These are phyloP conservation scores for Hemileccinum impolitum DNA, from an alignment of 768 basidiomycete species.

Conservation along the genomic window DNA sequence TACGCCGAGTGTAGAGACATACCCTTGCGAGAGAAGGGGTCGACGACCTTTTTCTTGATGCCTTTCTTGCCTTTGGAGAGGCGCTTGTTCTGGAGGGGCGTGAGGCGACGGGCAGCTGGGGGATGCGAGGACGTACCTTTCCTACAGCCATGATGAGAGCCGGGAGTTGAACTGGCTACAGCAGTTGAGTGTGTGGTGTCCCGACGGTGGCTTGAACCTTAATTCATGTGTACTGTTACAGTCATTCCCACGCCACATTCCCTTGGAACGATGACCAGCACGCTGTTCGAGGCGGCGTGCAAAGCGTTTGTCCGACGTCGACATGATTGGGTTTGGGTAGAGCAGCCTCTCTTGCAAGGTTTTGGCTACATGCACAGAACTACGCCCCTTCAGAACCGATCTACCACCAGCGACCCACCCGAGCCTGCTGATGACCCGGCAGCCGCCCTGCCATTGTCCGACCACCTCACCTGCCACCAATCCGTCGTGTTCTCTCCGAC, in stretches of 20 bases:
- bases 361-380: conserved; percentile 49
- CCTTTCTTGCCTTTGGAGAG: conserved; percentile 98
- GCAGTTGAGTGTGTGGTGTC: conserved; percentile 25
- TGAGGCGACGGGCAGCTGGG: background rate
- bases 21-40: conserved; percentile 99
- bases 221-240: conserved; percentile 36
- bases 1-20: conserved; percentile 11
- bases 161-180: conserved; percentile 48
- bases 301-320: conserved; percentile 44
- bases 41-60: conserved; percentile 99
- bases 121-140: conserved; percentile 52
- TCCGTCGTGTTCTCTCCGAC: conserved; percentile 75
- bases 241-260: conserved; percentile 41
- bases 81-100: conserved; percentile 79
- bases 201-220: conserved; percentile 60
- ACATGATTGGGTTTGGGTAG: conserved; percentile 58
- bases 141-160: conserved; percentile 78
- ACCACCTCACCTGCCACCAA: conserved; percentile 51
- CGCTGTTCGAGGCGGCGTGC: conserved; percentile 59
- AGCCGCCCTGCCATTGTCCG: conserved; percentile 24
- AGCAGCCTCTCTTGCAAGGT: conserved; percentile 47
- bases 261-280: conserved; percentile 41
- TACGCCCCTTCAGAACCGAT: conserved; percentile 19
- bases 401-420: conserved; percentile 3
- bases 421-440: conserved; percentile 39